These are phyloP conservation scores for Russula griseocarnosa DNA, from an alignment of 768 basidiomycete genomes.

Conservation along the genomic window DNA sequence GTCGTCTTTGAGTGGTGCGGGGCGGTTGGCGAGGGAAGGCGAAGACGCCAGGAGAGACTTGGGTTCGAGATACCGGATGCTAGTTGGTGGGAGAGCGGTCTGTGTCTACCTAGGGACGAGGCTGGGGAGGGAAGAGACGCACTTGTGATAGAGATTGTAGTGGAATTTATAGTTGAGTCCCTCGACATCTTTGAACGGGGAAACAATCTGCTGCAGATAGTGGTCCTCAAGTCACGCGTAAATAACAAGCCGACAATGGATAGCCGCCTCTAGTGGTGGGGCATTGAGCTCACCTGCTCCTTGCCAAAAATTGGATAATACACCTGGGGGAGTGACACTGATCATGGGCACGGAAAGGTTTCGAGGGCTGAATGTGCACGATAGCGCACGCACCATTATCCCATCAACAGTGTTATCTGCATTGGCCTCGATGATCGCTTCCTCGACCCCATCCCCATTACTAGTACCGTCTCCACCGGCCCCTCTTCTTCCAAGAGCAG, in stretches of 20 bases:
- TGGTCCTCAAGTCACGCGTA: slow-evolving; percentile 61
- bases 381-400: slow-evolving; percentile 71
- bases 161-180: slow-evolving; percentile 96
- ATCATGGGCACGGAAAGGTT: neutral
- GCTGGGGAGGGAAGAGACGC: slow-evolving; percentile 27
- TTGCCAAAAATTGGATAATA: slow-evolving; percentile 96
- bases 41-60: slow-evolving; percentile 55
- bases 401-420: slow-evolving; percentile 81
- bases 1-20: slow-evolving; percentile 42
- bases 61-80: slow-evolving; percentile 90
- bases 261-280: neutral
- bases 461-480: slow-evolving; percentile 35
- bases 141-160: slow-evolving; percentile 95
- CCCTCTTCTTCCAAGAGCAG: slow-evolving; percentile 36
- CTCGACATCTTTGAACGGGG: slow-evolving; percentile 96
- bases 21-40: slow-evolving; percentile 32
- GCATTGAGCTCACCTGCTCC: slow-evolving; percentile 62
- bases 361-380: neutral
- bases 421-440: slow-evolving; percentile 94
- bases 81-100: slow-evolving; percentile 33
- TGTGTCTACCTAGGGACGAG: neutral
- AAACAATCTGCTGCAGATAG: slow-evolving; percentile 96
- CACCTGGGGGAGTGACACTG: slow-evolving; percentile 46
- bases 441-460: slow-evolving; percentile 83
- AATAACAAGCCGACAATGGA: neutral